Evolutionary conservation across 2,329 filamentous ascomycete species (phyloP).

Genomic region (Neocucurbitaria cava): DNA sequence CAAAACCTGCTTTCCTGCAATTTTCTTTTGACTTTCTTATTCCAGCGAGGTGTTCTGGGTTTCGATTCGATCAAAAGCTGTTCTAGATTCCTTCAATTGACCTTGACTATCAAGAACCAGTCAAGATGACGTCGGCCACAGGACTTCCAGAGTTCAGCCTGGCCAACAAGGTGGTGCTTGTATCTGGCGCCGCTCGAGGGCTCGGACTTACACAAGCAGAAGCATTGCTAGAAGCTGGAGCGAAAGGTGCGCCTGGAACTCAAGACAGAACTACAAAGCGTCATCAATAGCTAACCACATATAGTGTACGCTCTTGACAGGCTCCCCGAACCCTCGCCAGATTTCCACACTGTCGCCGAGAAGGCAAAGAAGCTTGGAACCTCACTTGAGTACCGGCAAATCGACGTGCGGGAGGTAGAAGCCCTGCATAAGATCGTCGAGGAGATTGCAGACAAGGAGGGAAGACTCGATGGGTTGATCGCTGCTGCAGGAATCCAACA

Average conservation of each 20-base stretch:
- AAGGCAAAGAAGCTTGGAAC: slow-evolving; percentile 70
- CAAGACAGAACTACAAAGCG: neutral
- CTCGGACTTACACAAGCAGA: slow-evolving; percentile 78
- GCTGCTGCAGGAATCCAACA: slow-evolving; percentile 80
- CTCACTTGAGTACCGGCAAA: slow-evolving; percentile 74
- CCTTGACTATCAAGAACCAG: neutral
- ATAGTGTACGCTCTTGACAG: slow-evolving; percentile 72
- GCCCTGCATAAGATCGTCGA: slow-evolving; percentile 71
- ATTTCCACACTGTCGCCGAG: slow-evolving; percentile 70
- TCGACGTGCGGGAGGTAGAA: slow-evolving; percentile 78
- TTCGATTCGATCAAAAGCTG: neutral
- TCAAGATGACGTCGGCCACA: slow-evolving; percentile 23
- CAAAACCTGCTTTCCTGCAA: neutral
- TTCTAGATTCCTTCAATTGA: neutral
- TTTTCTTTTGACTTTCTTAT: neutral
- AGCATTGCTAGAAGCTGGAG: slow-evolving; percentile 76
- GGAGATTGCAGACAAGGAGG: slow-evolving; percentile 72
- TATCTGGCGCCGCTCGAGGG: slow-evolving; percentile 75
- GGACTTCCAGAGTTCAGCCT: slow-evolving; percentile 77
- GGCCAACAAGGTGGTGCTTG: slow-evolving; percentile 71
- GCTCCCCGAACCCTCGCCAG: slow-evolving; percentile 63
- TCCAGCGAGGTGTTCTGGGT: slow-evolving; percentile 5
- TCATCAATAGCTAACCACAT: neutral
- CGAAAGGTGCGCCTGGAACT: slow-evolving; percentile 58
- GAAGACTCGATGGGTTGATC: slow-evolving; percentile 80